phyloP scores from a whole-genome alignment of 495 filamentous ascomycete genomes.

The Tuber magnatum region DNA sequence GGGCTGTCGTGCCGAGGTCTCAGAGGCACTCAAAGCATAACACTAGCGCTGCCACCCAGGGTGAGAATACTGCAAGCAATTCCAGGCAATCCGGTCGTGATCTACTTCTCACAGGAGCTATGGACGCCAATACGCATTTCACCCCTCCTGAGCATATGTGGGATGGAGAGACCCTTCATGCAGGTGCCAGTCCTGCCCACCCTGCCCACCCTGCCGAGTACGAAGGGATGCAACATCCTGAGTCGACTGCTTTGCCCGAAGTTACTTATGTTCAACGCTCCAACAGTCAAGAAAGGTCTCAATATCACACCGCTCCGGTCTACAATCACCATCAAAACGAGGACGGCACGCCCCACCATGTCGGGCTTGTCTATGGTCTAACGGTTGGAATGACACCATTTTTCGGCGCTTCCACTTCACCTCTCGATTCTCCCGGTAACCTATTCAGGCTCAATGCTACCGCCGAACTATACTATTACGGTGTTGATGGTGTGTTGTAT shows the following conservation, averaged over 20 bases:
- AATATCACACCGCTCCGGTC: not conserved
- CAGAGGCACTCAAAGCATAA: not conserved
- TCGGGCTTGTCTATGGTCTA: not conserved
- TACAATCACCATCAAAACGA: not conserved
- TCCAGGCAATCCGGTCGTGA: not conserved
- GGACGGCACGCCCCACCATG: not conserved
- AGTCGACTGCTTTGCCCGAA: not conserved
- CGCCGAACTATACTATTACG: not conserved
- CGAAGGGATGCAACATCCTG: not conserved
- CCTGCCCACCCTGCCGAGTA: not conserved
- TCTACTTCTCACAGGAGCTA: not conserved
- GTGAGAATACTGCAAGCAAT: not conserved
- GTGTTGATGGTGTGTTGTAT: not conserved
- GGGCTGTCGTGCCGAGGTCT: not conserved
- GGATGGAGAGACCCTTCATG: not conserved
- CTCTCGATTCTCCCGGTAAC: not conserved
- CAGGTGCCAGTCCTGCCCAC: not conserved
- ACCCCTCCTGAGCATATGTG: not conserved
- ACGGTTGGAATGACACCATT: not conserved
- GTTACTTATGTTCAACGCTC: not conserved
- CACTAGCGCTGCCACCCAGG: not conserved
- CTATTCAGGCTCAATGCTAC: not conserved
- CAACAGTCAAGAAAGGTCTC: not conserved
- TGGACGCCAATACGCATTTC: not conserved
- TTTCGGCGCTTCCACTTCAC: not conserved